These are phyloP conservation scores for Trichocomaceae sp. DNA, from an alignment of 2,329 filamentous ascomycete genomes.

Conservation along the genomic window DNA sequence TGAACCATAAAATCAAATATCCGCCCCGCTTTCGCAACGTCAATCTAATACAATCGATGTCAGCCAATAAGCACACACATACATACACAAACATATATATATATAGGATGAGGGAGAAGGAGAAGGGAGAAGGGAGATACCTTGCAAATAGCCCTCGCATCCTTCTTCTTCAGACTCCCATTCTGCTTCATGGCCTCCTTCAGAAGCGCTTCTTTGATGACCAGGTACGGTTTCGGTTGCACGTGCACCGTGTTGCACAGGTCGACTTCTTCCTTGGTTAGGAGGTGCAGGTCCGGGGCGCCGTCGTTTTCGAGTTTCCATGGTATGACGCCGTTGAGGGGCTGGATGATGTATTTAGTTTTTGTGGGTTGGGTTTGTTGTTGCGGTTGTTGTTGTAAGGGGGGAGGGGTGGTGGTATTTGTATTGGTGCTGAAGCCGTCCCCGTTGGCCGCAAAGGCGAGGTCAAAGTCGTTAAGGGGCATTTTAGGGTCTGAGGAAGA, in stretches of 20 bases:
- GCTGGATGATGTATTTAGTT: slow-evolving; percentile 48
- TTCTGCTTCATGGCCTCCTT: slow-evolving; percentile 86
- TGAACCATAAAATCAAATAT: slow-evolving; percentile 95
- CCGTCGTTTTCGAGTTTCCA: slow-evolving; percentile 67
- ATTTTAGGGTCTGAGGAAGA: slow-evolving; percentile 23
- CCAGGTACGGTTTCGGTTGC: slow-evolving; percentile 89
- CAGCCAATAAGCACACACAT: slow-evolving; percentile 9
- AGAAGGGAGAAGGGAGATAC: slow-evolving; percentile 21
- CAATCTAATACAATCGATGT: slow-evolving; percentile 49
- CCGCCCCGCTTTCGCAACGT: slow-evolving; percentile 74
- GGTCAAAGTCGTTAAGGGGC: slow-evolving; percentile 47
- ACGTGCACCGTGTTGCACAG: slow-evolving; percentile 77
- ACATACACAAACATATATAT: no score
- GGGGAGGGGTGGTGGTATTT: slow-evolving; percentile 12
- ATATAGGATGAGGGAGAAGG: background rate
- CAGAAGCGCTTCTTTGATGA: slow-evolving; percentile 88
- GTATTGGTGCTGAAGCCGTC: slow-evolving; percentile 22
- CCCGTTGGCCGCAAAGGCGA: slow-evolving; percentile 47
- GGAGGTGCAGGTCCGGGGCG: slow-evolving; percentile 70
- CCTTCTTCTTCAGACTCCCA: slow-evolving; percentile 86
- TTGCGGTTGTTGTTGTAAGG: no score
- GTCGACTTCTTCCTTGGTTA: slow-evolving; percentile 77
- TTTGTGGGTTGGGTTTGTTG: slow-evolving; percentile 24
- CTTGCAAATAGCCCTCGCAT: slow-evolving; percentile 75
- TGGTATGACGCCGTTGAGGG: slow-evolving; percentile 40